A percentile compares a stretch with the other conserved stretches of the same genome.
Evolutionary conservation across 2,329 filamentous ascomycete genomes (phyloP).

Genomic region (Onygena corvina): DNA sequence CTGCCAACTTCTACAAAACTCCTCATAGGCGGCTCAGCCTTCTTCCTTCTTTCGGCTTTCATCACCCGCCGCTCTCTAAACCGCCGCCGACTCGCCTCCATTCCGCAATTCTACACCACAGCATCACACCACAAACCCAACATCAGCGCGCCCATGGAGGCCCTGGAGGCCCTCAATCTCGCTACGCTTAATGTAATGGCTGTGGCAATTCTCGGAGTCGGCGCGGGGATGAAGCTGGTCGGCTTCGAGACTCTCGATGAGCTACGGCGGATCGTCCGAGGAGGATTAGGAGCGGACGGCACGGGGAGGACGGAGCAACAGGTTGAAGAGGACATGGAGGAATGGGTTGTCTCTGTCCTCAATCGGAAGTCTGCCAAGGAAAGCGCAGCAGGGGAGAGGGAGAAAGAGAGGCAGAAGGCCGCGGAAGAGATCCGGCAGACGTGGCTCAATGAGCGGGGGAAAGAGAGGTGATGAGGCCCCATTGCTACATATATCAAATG

Average conservation of each 20-base stretch:
- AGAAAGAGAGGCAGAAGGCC: conserved; percentile 21
- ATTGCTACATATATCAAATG: no score
- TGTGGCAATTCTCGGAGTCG: conserved; percentile 60
- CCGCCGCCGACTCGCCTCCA: conserved; percentile 48
- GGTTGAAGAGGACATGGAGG: conserved; percentile 43
- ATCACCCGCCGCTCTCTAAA: conserved; percentile 60
- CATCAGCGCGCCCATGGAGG: conserved; percentile 57
- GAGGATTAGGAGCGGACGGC: conserved; percentile 47
- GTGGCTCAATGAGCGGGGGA: conserved; percentile 13
- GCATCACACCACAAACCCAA: conserved; percentile 32
- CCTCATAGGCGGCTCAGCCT: conserved; percentile 62
- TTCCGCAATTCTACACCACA: conserved; percentile 58
- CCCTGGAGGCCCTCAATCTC: conserved; percentile 68
- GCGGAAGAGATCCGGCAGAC: conserved; percentile 17
- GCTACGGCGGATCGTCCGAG: conserved; percentile 48
- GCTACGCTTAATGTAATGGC: conserved; percentile 77
- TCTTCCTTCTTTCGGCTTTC: conserved; percentile 59
- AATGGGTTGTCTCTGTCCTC: conserved; percentile 40
- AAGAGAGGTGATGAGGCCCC: conserved; percentile 12
- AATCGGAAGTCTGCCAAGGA: conserved; percentile 38
- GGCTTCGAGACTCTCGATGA: conserved; percentile 62
- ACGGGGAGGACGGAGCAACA: conserved; percentile 40
- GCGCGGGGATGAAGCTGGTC: conserved; percentile 62
- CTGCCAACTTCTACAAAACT: conserved; percentile 31
- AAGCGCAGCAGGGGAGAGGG: conserved; percentile 18